Conservation (phyloP, 768 basidiomycete species). For the Boletus edulis region DNA sequence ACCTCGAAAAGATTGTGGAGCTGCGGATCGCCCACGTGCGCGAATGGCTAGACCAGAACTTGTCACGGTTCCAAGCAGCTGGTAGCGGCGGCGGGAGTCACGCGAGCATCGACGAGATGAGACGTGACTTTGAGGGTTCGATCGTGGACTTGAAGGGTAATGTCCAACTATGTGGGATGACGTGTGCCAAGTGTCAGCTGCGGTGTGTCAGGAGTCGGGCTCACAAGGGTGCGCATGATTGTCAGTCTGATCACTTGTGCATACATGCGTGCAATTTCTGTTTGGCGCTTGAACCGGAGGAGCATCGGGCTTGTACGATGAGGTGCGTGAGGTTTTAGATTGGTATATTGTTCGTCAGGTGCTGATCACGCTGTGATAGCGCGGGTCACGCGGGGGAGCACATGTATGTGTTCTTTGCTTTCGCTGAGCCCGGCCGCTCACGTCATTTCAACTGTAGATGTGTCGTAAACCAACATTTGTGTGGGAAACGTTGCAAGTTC, state of each 20-base stretch:
- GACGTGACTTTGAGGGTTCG: constrained; percentile 40
- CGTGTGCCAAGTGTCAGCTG: constrained; percentile 48
- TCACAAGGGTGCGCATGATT: constrained; percentile 49
- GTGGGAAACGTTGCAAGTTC: constrained; percentile 50
- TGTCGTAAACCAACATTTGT: constrained; percentile 49
- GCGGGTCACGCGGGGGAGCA: constrained; percentile 58
- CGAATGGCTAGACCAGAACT: constrained; percentile 51
- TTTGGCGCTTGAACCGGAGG: constrained; percentile 26
- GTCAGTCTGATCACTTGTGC: constrained; percentile 50
- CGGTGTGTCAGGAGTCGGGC: constrained; percentile 44
- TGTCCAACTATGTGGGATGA: constrained; percentile 47
- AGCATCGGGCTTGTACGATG: constrained; percentile 41
- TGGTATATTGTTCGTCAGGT: background rate
- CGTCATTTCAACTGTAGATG: constrained; percentile 39
- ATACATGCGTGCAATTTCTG: constrained; percentile 41
- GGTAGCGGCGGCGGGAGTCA: constrained; percentile 18
- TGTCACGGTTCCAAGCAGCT: constrained; percentile 41
- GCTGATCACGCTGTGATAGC: constrained; percentile 27
- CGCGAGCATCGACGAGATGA: constrained; percentile 44
- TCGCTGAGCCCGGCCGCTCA: background rate
- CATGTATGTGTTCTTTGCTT: constrained; percentile 36
- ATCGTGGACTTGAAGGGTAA: constrained; percentile 45
- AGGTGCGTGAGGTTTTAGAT: constrained; percentile 35
- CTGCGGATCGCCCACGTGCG: constrained; percentile 47
- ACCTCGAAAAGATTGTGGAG: constrained; percentile 41